Base-by-base conservation (phyloP, 306 rosid species). In the Psophocarpus tetragonolobus region DNA sequence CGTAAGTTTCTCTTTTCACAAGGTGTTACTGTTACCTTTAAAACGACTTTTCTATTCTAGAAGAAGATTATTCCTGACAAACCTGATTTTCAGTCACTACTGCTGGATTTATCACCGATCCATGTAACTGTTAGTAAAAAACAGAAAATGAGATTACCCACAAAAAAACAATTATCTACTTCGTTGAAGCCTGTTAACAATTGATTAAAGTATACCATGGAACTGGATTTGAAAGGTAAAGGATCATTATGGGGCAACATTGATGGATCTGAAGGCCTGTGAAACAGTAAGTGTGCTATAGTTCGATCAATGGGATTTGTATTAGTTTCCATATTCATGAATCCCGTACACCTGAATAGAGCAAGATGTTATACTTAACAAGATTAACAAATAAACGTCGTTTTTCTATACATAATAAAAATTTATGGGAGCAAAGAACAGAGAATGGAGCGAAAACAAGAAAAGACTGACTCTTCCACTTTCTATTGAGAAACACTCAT, bases 281-380 rank as follows among this genome's bases (percentile, higher is more conserved):
- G 96, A 80, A 90, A 90, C 73, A 90, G 85, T 62, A 90, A 76
- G 85, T 90, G 92, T 24, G 92, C 92, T 68, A 90, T 84, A 14
- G 92, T 87, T 69, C 92, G 92, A 73, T 90, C 96, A 30, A 90
- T 88, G 13, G 96, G 92, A 82, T 90, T 88, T 24, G 96, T 90
- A 73, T 87, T 81, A 12, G 92, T 88, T 83, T 90, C 96, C 63
- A 90, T 47, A 73, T 83, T 90, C 78, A 87, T 41, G 71, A 88
- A 83, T 18, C 86, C 86, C 18, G 81, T 45, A 68, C 87, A 86
- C 87, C 95, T 88, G 88, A 38, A 60, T 35, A 23, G 13, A 64
- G 71, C 62, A 9, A 65, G 21, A 42, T 64, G 42, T 66, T 74
- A 42, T 36, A 15, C 14, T 18, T 18, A 33, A 13, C 0, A 48